A percentile compares a stretch with the other conserved stretches of the same genome.
phyloP scores from a whole-genome alignment of 331 rosid genomes.

The Stylosanthes scabra region DNA sequence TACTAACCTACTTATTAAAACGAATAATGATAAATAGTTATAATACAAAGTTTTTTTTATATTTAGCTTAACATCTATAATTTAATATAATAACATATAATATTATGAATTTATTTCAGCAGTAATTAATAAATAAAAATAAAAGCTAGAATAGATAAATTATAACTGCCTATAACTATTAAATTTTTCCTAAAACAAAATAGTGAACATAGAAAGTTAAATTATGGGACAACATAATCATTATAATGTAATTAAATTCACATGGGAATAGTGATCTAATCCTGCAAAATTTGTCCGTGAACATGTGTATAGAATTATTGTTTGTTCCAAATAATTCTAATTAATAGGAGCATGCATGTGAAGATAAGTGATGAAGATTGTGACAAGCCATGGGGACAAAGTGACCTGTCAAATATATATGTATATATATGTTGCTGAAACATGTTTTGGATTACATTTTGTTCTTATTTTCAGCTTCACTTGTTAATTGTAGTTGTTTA shows the following conservation, averaged over 20 bases:
- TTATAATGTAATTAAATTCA: conserved; percentile 22
- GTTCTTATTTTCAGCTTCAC: conserved; percentile 28
- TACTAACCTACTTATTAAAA: neutral
- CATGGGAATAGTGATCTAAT: conserved; percentile 40
- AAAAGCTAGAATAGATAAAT: too few species aligned
- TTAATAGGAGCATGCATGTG: conserved; percentile 51
- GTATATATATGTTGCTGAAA: conserved; percentile 6
- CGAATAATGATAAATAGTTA: too few species aligned
- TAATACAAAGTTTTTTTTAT: too few species aligned
- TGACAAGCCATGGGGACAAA: neutral
- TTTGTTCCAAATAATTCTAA: conserved; percentile 36
- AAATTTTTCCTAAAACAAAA: neutral
- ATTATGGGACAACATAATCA: neutral
- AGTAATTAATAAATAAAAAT: too few species aligned
- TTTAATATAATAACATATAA: too few species aligned
- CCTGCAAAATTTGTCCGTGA: conserved; percentile 36
- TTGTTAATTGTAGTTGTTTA: neutral
- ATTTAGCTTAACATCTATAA: too few species aligned
- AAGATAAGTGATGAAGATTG: conserved; percentile 12
- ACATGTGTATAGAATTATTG: conserved; percentile 2
- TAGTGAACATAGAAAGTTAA: neutral
- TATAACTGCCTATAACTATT: too few species aligned
- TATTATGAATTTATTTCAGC: too few species aligned
- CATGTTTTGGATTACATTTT: conserved; percentile 24
- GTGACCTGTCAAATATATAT: neutral